phyloP scores from a whole-genome alignment of 1,284 basidiomycete species.

The Microbotryum violaceum region DNA sequence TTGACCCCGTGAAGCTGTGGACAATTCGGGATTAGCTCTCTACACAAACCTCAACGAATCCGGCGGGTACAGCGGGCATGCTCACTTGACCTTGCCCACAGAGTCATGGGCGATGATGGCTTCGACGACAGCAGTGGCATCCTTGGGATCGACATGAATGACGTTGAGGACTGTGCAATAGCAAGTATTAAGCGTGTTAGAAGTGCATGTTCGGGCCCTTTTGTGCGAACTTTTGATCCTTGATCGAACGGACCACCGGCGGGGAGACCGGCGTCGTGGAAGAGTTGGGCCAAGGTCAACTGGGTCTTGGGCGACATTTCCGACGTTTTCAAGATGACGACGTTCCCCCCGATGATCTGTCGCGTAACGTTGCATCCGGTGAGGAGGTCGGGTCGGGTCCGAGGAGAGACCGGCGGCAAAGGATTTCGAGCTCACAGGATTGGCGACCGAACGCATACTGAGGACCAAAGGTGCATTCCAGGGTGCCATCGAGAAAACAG shows the following conservation, averaged over 20 bases:
- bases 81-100: constrained; percentile 46
- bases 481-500: too few species aligned
- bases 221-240: too few species aligned
- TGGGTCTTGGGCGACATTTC: constrained; percentile 37
- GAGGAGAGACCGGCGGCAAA: too few species aligned
- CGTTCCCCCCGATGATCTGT: too few species aligned
- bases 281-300: constrained; percentile 35
- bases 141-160: constrained; percentile 50
- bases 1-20: constrained; percentile 45
- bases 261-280: constrained; percentile 53
- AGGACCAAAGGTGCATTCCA: too few species aligned
- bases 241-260: constrained; percentile 39
- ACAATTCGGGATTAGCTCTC: not conserved
- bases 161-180: constrained; percentile 49
- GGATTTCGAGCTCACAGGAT: too few species aligned
- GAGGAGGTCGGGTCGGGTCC: too few species aligned
- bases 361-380: too few species aligned
- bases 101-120: constrained; percentile 53
- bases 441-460: too few species aligned
- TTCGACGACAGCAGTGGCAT: constrained; percentile 44
- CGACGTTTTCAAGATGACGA: constrained; percentile 34
- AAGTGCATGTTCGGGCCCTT: too few species aligned
- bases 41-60: too few species aligned
- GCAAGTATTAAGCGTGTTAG: too few species aligned
- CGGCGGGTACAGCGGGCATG: not conserved